Evolutionary conservation across 176 grass and related monocot genomes (phyloP).

Genomic region (Puya raimondii): DNA sequence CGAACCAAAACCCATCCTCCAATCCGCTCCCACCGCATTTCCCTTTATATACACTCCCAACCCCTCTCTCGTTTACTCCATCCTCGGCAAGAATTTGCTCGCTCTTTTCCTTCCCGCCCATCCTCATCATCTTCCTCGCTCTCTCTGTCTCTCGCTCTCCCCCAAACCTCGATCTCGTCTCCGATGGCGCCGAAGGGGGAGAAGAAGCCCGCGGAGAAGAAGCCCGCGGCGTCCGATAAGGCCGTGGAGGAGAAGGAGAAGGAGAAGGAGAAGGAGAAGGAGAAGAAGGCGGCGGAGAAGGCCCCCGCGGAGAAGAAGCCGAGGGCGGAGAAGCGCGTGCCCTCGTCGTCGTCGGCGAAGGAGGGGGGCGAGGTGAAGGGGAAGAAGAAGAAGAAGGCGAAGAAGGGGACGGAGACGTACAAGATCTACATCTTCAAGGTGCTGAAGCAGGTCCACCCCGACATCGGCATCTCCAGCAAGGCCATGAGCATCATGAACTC

Average conservation of each 20-base stretch:
- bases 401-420: conserved; percentile 29
- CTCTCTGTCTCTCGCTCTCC: background rate
- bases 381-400: conserved; percentile 32
- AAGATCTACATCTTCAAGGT: conserved; percentile 39
- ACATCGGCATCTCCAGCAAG: conserved; percentile 35
- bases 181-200: conserved; percentile 39
- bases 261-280: conserved; percentile 25
- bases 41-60: background rate
- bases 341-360: conserved; percentile 1
- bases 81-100: background rate
- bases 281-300: conserved; percentile 22
- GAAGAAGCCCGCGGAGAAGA: conserved; percentile 42
- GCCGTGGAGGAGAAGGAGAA: conserved; percentile 20
- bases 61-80: background rate
- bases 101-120: background rate
- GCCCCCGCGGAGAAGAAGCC: conserved; percentile 25
- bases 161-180: background rate
- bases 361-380: conserved; percentile 8
- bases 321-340: conserved; percentile 24
- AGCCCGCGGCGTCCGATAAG: conserved; percentile 25
- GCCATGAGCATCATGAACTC: conserved; percentile 39
- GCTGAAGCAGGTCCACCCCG: conserved; percentile 28
- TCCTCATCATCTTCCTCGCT: background rate
- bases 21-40: background rate
- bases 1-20: background rate